Evolutionary conservation across 371 early-diverging fungal species (phyloP), one percentile per base, ranked within the genome.

Genomic region (Catenaria anguillulae): DNA sequence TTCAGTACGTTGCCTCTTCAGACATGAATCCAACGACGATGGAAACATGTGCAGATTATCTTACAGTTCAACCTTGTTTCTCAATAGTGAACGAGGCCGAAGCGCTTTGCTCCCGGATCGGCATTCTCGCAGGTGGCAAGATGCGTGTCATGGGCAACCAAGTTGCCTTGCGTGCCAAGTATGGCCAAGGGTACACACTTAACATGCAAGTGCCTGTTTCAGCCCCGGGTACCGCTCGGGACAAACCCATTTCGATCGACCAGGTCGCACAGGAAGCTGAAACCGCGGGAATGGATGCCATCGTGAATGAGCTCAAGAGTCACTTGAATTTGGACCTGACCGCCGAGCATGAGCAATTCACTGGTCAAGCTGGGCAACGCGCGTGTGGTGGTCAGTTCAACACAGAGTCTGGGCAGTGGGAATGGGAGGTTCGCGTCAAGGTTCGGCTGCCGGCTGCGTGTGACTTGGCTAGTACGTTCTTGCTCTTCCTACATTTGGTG

Each of bases 61-160:
- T 5, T 40, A 40, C 17, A 5, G 10, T 40, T 40, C 10, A 17
- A 40, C 10, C 40, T 40, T 5, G 17, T 17, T 40, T 5, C 5
- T 40, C 17, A 40, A 40, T 40, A 40, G 5, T 5, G 74, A 40
- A 17, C 24, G 74, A 74, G 63, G 74, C 72, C 2, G 74, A 74
- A 54, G 67, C 72, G 4, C 63, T 80, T 29, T 73, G 74, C 43
- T 67, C 68, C 43, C 71, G 76, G 19, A 74, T 80, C 42, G 80
- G 71, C 37, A 77, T 80, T 55, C 67, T 76, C 35, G 74, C 70
- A 15, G 72, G 72, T 48, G 78, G 80, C 33, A 64, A 62, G 21
- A 64, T 79, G 31, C 70, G 70, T 29, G 75, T 77, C 8, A 50
- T 79, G 8, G 80, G 80, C 10, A 73, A 73, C 13, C 66, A 73